Evolutionary conservation across 179 eudicot species (phyloP).

Genomic region (Corrigiola litoralis): DNA sequence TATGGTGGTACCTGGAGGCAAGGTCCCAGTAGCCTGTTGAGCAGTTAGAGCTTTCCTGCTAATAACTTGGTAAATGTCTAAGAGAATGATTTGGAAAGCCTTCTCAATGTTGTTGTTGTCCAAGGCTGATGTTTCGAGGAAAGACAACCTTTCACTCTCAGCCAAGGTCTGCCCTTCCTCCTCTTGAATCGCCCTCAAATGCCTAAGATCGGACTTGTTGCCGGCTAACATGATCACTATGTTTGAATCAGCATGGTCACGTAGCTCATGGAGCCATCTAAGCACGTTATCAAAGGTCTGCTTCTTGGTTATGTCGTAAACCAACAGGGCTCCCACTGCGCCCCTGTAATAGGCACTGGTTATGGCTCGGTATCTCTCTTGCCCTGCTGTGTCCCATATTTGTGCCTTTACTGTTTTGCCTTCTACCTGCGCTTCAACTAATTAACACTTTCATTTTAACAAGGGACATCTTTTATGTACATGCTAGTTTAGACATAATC

Average conservation of each 20-base stretch:
- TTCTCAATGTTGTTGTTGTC: conserved; percentile 27
- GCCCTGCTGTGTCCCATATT: conserved; percentile 40
- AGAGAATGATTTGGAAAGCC: conserved; percentile 21
- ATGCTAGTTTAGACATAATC: too few relatives aligned
- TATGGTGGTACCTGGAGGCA: conserved; percentile 29
- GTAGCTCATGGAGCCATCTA: conserved; percentile 29
- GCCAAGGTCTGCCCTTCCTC: conserved; percentile 13
- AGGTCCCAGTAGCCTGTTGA: conserved; percentile 21
- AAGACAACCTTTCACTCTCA: conserved; percentile 14
- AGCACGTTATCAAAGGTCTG: conserved; percentile 27
- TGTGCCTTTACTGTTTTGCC: conserved; percentile 32
- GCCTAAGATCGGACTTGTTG: conserved; percentile 28
- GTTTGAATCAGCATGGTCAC: conserved; percentile 28
- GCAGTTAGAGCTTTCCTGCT: conserved; percentile 27
- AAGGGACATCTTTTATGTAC: neutral
- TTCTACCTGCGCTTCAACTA: conserved; percentile 21
- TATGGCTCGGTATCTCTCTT: conserved; percentile 38
- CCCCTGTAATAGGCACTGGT: conserved; percentile 37
- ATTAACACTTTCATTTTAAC: neutral
- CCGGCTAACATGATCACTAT: conserved; percentile 31
- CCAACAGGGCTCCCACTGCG: conserved; percentile 29
- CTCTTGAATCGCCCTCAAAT: conserved; percentile 23
- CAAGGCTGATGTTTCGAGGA: conserved; percentile 33
- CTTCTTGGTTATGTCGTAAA: conserved; percentile 32
- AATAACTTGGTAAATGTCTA: conserved; percentile 24